Conservation (phyloP, 495 filamentous ascomycete genomes). For the Physcia stellaris region DNA sequence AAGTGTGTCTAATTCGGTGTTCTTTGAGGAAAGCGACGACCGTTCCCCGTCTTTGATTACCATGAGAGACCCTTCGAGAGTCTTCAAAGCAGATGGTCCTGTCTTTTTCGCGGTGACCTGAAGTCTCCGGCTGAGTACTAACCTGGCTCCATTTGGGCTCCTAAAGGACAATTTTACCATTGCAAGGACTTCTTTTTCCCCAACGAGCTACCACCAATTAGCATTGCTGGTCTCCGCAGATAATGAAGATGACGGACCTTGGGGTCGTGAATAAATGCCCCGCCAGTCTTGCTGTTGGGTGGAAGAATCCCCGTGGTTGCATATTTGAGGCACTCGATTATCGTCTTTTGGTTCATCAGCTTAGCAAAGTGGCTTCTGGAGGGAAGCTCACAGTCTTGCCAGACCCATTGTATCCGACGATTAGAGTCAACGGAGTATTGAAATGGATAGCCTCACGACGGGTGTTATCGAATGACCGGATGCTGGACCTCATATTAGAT, state of each 20-base stretch:
- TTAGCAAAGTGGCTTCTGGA: neutral
- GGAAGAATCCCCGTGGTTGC: conserved; percentile 88
- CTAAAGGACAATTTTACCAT: conserved; percentile 85
- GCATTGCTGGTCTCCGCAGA: neutral
- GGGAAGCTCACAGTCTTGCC: conserved; percentile 61
- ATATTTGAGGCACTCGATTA: conserved; percentile 99
- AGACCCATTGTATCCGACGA: conserved; percentile 93
- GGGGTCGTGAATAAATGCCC: conserved; percentile 94
- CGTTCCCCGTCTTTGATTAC: conserved; percentile 67
- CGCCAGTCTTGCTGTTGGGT: conserved; percentile 73
- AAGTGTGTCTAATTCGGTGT: conserved; percentile 65
- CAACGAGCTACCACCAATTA: conserved; percentile 42
- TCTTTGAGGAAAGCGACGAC: conserved; percentile 58
- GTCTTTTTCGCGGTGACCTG: conserved; percentile 79
- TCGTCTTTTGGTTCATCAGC: conserved; percentile 40
- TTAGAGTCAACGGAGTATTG: conserved; percentile 78
- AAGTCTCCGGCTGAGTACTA: conserved; percentile 69
- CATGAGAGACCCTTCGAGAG: conserved; percentile 63
- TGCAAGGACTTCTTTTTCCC: conserved; percentile 81
- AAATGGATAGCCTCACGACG: conserved; percentile 75
- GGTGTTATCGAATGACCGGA: conserved; percentile 81
- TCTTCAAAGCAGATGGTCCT: conserved; percentile 51
- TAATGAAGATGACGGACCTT: conserved; percentile 36
- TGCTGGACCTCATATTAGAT: too few species aligned
- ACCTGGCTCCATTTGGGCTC: conserved; percentile 54